phyloP scores from a whole-genome alignment of 2,329 filamentous ascomycete species.

The Colletotrichum sp. region DNA sequence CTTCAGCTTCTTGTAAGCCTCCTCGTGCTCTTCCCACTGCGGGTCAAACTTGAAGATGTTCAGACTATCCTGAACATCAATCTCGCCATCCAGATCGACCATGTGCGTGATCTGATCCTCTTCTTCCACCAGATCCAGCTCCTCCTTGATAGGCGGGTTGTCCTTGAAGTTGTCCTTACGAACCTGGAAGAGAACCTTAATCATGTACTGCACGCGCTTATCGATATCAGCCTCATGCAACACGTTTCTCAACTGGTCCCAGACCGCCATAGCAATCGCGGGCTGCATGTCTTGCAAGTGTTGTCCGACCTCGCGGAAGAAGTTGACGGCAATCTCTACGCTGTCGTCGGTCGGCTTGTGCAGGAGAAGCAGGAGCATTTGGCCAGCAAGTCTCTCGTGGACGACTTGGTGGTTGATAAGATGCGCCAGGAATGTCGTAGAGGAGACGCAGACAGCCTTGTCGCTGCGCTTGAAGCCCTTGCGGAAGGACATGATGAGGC shows the following conservation, averaged over 20 bases:
- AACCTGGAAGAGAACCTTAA: constrained; percentile 96
- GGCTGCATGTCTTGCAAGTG: constrained; percentile 95
- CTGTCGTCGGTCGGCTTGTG: constrained; percentile 97
- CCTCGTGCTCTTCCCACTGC: constrained; percentile 90
- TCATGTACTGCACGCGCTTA: constrained; percentile 99
- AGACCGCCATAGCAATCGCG: constrained; percentile 86
- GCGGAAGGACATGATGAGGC: constrained; percentile 89
- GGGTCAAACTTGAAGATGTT: constrained; percentile 97
- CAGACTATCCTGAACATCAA: constrained; percentile 84
- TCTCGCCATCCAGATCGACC: constrained; percentile 79
- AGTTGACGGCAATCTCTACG: constrained; percentile 93
- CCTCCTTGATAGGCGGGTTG: constrained; percentile 87
- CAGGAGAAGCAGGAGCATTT: constrained; percentile 89
- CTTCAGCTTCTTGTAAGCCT: constrained; percentile 86
- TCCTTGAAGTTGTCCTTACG: constrained; percentile 97
- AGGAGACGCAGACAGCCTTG: constrained; percentile 92
- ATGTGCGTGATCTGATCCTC: constrained; percentile 97
- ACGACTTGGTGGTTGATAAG: constrained; percentile 95
- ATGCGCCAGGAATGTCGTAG: constrained; percentile 93
- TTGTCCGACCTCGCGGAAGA: constrained; percentile 91
- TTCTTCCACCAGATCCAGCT: constrained; percentile 94
- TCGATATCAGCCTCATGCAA: constrained; percentile 97
- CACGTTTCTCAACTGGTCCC: constrained; percentile 94
- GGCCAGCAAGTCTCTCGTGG: constrained; percentile 90
- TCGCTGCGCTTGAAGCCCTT: constrained; percentile 97